Conservation (phyloP, 202 grass and related monocot genomes). For the Panicum hallii region DNA sequence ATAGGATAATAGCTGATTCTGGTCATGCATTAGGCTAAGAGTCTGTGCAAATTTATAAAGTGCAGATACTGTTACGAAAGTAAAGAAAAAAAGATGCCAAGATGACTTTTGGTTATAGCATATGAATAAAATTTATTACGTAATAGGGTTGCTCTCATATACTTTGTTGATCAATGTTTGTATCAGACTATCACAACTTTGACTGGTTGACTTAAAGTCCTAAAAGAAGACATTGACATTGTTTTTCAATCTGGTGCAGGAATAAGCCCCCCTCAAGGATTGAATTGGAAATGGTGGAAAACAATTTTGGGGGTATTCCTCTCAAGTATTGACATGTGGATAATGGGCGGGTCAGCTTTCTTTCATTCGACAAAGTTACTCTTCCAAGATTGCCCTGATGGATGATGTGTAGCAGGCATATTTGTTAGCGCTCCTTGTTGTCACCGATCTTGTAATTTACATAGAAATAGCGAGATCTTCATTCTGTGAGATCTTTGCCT, state of each 20-base stretch:
- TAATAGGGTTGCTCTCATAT: conserved; percentile 14
- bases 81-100: conserved; percentile 13
- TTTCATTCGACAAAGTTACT: conserved; percentile 39
- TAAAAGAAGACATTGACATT: background rate
- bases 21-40: background rate
- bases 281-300: conserved; percentile 65
- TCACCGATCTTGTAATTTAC: background rate
- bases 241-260: conserved; percentile 48
- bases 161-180: background rate
- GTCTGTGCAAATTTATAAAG: background rate
- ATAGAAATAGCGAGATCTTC: background rate
- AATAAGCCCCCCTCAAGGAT: conserved; percentile 60
- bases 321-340: conserved; percentile 57
- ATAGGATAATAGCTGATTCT: background rate
- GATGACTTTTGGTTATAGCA: background rate
- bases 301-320: conserved; percentile 46
- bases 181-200: conserved; percentile 23
- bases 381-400: conserved; percentile 50
- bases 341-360: conserved; percentile 51
- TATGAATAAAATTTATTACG: conserved; percentile 26
- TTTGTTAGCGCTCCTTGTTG: background rate
- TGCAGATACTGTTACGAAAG: background rate
- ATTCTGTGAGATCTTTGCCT: background rate
- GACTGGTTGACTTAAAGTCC: background rate
- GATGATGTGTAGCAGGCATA: background rate